Conservation (phyloP, 441 rosid genomes). For the Gossypium laxum region DNA sequence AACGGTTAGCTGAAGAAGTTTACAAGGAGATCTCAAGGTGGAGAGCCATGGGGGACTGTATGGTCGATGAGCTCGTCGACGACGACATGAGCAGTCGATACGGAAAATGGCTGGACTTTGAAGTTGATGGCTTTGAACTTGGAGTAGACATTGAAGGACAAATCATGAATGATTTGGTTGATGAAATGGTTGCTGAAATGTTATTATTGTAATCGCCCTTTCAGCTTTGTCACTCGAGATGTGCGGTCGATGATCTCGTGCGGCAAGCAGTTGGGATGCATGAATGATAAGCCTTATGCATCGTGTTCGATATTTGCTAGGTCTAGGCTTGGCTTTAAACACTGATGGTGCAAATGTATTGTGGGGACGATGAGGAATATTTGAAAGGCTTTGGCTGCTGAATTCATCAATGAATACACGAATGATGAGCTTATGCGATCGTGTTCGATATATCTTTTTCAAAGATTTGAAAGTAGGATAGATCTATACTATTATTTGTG, state of each 20-base stretch:
- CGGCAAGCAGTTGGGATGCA: not conserved
- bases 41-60: conserved; percentile 61
- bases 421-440: no score
- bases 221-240: not conserved
- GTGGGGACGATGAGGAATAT: conserved; percentile 39
- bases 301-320: not conserved
- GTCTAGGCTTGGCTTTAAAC: conserved; percentile 11
- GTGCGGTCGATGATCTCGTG: not conserved
- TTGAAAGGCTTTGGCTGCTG: conserved; percentile 18
- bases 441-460: no score
- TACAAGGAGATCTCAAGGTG: conserved; percentile 55
- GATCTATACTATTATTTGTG: no score
- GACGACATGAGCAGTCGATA: conserved; percentile 70
- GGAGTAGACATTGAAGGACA: conserved; percentile 28
- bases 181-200: conserved; percentile 53
- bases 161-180: conserved; percentile 27
- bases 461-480: no score
- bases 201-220: conserved; percentile 17
- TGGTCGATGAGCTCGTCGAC: conserved; percentile 87
- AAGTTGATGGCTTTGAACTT: conserved; percentile 16
- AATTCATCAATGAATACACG: not conserved
- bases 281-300: no score
- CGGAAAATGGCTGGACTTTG: conserved; percentile 81
- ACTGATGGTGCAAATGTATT: conserved; percentile 35
- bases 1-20: conserved; percentile 55